Conservation (phyloP, 1,139 yeast species). For the Candida albicans region DNA sequence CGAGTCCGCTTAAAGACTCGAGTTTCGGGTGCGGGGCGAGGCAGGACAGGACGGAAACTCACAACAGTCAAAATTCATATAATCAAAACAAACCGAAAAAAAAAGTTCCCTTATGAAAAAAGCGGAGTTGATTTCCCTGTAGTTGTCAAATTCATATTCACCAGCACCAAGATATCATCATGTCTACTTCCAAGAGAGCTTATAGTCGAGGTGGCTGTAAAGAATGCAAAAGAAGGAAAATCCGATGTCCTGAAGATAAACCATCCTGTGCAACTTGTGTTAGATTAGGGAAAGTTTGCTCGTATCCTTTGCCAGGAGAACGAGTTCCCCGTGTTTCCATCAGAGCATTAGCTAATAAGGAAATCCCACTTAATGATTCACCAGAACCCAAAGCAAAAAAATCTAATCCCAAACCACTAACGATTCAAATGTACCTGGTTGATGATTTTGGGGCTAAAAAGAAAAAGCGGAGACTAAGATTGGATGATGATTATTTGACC, state of each 20-base stretch:
- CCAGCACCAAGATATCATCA: background rate
- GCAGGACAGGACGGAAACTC: too few relatives aligned
- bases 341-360: constrained; percentile 7
- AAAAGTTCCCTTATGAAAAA: background rate
- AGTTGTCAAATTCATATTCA: background rate
- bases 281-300: constrained; percentile 24
- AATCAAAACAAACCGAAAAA: too few relatives aligned
- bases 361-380: background rate
- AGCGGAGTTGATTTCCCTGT: background rate
- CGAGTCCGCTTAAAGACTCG: too few relatives aligned
- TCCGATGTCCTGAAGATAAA: constrained; percentile 52
- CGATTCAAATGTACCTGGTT: constrained; percentile 17
- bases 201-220: constrained; percentile 31
- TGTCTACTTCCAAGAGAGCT: constrained; percentile 12
- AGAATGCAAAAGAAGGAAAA: constrained; percentile 32
- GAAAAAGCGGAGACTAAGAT: constrained; percentile 7
- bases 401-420: constrained; percentile 12
- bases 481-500: constrained; percentile 3
- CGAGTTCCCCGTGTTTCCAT: constrained; percentile 19
- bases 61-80: too few relatives aligned
- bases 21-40: too few relatives aligned
- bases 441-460: constrained; percentile 12
- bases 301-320: constrained; percentile 25
- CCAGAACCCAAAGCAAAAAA: constrained; percentile 1
- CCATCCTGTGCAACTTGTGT: constrained; percentile 46